These are phyloP conservation scores for Cryptococcus deneoformans DNA, from an alignment of 1,284 basidiomycete genomes.

Conservation along the genomic window DNA sequence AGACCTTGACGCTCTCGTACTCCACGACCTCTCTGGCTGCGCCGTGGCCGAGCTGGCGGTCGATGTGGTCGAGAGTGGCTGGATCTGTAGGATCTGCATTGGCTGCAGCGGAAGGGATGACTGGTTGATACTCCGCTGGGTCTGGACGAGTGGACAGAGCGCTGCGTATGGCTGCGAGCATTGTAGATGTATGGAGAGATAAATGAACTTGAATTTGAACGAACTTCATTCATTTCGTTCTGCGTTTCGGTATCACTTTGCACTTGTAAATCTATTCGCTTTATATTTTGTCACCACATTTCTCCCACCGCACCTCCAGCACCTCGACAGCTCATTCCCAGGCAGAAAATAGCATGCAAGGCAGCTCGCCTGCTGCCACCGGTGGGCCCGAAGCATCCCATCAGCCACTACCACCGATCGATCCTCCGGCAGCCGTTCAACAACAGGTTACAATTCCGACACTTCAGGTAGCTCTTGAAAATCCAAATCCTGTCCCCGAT, in stretches of 20 bases:
- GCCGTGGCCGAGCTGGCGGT: neutral
- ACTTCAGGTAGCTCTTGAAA: too few species aligned
- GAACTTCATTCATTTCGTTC: neutral
- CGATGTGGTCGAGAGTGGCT: neutral
- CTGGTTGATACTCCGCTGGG: neutral
- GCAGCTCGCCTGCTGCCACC: too few species aligned
- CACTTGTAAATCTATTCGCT: neutral
- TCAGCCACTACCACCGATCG: too few species aligned
- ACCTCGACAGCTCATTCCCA: too few species aligned
- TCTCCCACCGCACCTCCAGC: too few species aligned
- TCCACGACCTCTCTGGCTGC: neutral
- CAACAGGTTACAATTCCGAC: too few species aligned
- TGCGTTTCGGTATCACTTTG: neutral
- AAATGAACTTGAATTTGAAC: neutral
- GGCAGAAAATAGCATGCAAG: too few species aligned
- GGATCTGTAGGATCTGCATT: neutral
- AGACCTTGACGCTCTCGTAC: constrained; percentile 16
- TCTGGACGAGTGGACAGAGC: neutral
- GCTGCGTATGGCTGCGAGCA: neutral
- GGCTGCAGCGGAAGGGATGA: too few species aligned
- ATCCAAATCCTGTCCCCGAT: too few species aligned
- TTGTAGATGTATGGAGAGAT: neutral
- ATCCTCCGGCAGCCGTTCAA: too few species aligned
- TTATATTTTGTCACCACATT: too few species aligned
- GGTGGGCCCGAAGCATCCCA: too few species aligned